Percentiles rank a stretch among this genome's conserved stretches.
phyloP scores from a whole-genome alignment of 768 basidiomycete genomes.

The Cubamyces lactineus region DNA sequence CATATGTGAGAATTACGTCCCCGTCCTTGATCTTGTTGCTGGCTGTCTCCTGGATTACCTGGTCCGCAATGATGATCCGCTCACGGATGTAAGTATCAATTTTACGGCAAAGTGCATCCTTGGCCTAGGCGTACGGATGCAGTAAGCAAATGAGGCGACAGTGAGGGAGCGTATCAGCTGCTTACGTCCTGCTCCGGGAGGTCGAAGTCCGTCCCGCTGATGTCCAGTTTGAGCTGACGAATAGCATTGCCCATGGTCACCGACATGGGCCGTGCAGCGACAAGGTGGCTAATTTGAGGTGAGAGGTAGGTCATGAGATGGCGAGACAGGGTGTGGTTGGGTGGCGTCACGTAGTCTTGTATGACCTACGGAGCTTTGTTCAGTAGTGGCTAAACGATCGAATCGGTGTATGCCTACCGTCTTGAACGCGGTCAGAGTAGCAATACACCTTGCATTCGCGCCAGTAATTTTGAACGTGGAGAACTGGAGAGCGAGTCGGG shows the following conservation, averaged over 20 bases:
- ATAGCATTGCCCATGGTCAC: constrained; percentile 95
- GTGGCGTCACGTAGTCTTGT: constrained; percentile 86
- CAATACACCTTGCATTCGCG: constrained; percentile 94
- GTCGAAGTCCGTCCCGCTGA: constrained; percentile 90
- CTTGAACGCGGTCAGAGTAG: constrained; percentile 89
- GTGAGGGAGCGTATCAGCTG: background rate
- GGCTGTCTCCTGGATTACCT: constrained; percentile 89
- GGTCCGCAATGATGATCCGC: constrained; percentile 89
- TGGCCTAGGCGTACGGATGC: constrained; percentile 60
- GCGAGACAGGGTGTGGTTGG: constrained; percentile 83
- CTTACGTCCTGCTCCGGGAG: constrained; percentile 92
- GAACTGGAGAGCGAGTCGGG: constrained; percentile 87
- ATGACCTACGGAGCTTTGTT: constrained; percentile 64
- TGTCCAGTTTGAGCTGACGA: constrained; percentile 92
- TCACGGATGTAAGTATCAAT: constrained; percentile 96
- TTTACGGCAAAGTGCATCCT: constrained; percentile 76
- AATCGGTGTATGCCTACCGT: constrained; percentile 55
- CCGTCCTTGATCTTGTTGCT: constrained; percentile 94
- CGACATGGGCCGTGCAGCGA: constrained; percentile 87
- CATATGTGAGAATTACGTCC: constrained; percentile 91
- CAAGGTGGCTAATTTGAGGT: constrained; percentile 90
- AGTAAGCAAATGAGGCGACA: background rate
- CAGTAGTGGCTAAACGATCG: background rate
- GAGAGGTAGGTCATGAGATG: constrained; percentile 92
- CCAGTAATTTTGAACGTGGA: constrained; percentile 91